Evolutionary conservation across 305 asterid species (phyloP).

Genomic region (Fraxinus ornus): DNA sequence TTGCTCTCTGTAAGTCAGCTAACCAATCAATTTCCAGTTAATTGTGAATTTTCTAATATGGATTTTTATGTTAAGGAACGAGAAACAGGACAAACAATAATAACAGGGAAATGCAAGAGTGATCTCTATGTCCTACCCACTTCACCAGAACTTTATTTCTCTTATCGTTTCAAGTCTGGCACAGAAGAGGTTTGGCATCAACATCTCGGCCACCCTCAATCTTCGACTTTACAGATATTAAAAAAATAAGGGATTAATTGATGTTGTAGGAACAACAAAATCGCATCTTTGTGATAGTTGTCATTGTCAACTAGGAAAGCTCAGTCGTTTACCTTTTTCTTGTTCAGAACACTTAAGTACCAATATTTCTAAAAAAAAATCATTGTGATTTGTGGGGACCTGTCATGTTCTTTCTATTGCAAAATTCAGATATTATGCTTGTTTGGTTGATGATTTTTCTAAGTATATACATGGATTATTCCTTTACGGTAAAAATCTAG

Average conservation of each 20-base stretch:
- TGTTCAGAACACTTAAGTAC: background rate
- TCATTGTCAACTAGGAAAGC: background rate
- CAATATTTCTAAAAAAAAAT: background rate
- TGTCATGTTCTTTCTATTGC: background rate
- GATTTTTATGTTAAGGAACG: slow-evolving; percentile 2
- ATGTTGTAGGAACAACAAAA: background rate
- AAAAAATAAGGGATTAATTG: background rate
- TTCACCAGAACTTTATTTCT: background rate
- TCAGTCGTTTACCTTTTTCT: background rate
- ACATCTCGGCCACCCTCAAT: background rate
- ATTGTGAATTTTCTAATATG: background rate
- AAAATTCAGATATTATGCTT: background rate
- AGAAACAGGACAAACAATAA: background rate
- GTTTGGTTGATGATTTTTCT: slow-evolving; percentile 2
- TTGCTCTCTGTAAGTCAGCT: background rate
- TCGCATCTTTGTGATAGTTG: background rate
- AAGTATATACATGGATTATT: slow-evolving; percentile 1
- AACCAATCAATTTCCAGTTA: background rate
- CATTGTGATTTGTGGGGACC: slow-evolving; percentile 17
- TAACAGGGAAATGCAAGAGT: background rate
- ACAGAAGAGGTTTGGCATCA: slow-evolving; percentile 1
- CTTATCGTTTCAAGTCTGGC: background rate
- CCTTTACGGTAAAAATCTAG: background rate
- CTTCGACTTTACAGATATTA: background rate
- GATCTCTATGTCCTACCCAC: background rate